These are phyloP conservation scores for Hordeum vulgare DNA, from an alignment of 176 grass and related monocot genomes.

Conservation along the genomic window DNA sequence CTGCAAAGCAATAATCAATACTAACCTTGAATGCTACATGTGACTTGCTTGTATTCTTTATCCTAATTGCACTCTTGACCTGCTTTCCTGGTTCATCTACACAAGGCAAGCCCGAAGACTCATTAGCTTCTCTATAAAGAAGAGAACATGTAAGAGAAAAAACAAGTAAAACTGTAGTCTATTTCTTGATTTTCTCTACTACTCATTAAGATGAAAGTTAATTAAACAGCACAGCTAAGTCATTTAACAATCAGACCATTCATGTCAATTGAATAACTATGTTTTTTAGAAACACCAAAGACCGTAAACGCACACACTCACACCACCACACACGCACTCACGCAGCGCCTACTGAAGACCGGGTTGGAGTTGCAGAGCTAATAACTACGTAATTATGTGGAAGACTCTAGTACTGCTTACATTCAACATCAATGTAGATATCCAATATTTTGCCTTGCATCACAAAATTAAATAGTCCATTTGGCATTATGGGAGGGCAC, in stretches of 20 bases:
- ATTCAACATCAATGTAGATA: neutral
- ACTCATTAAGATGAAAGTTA: neutral
- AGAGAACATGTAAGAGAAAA: neutral
- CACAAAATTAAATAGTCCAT: neutral
- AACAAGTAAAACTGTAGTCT: neutral
- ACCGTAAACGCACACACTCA: no score
- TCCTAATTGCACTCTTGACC: constrained; percentile 86
- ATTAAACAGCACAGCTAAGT: neutral
- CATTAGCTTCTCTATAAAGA: constrained; percentile 22
- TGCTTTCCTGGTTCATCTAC: constrained; percentile 97
- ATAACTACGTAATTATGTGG: neutral
- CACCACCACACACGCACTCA: no score
- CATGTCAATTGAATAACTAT: constrained; percentile 10
- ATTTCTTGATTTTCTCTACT: neutral
- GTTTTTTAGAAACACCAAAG: no score
- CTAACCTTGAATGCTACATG: constrained; percentile 92
- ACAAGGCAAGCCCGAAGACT: neutral
- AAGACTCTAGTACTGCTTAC: neutral
- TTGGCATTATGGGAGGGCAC: neutral
- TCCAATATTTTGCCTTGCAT: neutral
- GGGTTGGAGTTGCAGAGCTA: neutral
- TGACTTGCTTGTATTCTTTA: constrained; percentile 97
- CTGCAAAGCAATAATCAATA: constrained; percentile 15
- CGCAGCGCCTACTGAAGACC: no score
- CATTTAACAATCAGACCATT: constrained; percentile 5